Evolutionary conservation across 495 filamentous ascomycete species (phyloP).

Genomic region (Darksidea phi): DNA sequence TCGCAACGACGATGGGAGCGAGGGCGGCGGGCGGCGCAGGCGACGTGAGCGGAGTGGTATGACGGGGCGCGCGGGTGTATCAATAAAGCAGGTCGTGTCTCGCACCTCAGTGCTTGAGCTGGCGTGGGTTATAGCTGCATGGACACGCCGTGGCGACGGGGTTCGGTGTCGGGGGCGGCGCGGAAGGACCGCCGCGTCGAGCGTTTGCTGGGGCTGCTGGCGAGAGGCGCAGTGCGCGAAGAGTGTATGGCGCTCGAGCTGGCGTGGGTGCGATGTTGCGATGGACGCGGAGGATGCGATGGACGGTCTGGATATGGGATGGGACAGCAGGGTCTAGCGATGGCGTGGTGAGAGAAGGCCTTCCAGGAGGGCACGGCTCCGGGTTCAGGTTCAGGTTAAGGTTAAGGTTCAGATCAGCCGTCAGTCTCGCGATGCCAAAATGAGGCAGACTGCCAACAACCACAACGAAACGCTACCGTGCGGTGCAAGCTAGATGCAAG

Average conservation of each 20-base stretch:
- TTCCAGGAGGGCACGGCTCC: constrained; percentile 2
- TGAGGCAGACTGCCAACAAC: too few species aligned
- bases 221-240: background rate
- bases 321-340: constrained; percentile 25
- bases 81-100: constrained; percentile 3
- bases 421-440: constrained; percentile 4
- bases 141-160: constrained; percentile 31
- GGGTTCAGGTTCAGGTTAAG: constrained; percentile 8
- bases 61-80: background rate
- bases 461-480: too few species aligned
- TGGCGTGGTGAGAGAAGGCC: constrained; percentile 24
- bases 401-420: constrained; percentile 13
- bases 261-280: background rate
- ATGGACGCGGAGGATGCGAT: background rate
- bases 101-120: constrained; percentile 18
- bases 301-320: constrained; percentile 3
- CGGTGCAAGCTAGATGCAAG: too few species aligned
- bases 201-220: constrained; percentile 20
- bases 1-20: constrained; percentile 15
- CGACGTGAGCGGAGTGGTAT: background rate
- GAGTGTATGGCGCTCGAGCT: background rate
- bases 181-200: constrained; percentile 15
- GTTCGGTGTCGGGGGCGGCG: constrained; percentile 4
- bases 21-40: background rate
- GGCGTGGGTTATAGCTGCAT: constrained; percentile 28